phyloP scores from a whole-genome alignment of 352 stramenopile genomes.

The Globisporangium canariense region DNA sequence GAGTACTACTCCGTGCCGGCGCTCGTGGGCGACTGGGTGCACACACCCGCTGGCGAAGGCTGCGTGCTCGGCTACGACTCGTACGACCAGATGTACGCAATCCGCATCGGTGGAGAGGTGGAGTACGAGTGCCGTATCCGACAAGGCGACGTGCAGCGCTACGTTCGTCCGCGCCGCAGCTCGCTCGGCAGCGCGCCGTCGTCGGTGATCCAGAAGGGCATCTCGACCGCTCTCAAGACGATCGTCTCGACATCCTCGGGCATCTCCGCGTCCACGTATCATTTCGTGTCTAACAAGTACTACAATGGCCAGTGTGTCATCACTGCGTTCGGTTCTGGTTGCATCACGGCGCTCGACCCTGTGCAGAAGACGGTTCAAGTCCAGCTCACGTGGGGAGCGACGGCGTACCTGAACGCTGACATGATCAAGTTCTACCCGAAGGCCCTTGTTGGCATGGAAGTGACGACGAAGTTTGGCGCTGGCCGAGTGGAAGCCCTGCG shows the following conservation, averaged over 20 bases:
- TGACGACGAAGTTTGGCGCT: constrained; percentile 72
- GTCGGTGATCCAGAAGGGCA: constrained; percentile 40
- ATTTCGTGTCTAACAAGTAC: constrained; percentile 68
- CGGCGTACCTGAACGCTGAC: constrained; percentile 50
- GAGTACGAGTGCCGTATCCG: constrained; percentile 39
- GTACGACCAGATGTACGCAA: constrained; percentile 47
- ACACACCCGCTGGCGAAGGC: constrained; percentile 54
- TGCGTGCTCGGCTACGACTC: constrained; percentile 49
- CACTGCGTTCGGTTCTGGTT: constrained; percentile 59
- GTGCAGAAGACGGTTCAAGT: constrained; percentile 48
- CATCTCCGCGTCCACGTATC: constrained; percentile 39
- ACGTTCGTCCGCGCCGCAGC: constrained; percentile 29
- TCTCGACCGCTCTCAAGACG: constrained; percentile 49
- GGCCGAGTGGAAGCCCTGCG: constrained; percentile 64
- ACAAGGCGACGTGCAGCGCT: constrained; percentile 38
- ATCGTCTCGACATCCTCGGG: constrained; percentile 58
- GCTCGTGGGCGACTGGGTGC: constrained; percentile 51
- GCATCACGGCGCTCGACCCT: constrained; percentile 54
- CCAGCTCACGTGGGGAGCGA: constrained; percentile 61
- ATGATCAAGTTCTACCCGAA: constrained; percentile 73
- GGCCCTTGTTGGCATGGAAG: constrained; percentile 67
- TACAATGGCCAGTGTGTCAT: constrained; percentile 72
- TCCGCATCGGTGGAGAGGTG: constrained; percentile 35
- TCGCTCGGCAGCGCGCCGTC: constrained; percentile 27
- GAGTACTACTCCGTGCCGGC: constrained; percentile 53